Evolutionary conservation across 106 monocot species (phyloP).

Genomic region (Amphibolis antarctica): DNA sequence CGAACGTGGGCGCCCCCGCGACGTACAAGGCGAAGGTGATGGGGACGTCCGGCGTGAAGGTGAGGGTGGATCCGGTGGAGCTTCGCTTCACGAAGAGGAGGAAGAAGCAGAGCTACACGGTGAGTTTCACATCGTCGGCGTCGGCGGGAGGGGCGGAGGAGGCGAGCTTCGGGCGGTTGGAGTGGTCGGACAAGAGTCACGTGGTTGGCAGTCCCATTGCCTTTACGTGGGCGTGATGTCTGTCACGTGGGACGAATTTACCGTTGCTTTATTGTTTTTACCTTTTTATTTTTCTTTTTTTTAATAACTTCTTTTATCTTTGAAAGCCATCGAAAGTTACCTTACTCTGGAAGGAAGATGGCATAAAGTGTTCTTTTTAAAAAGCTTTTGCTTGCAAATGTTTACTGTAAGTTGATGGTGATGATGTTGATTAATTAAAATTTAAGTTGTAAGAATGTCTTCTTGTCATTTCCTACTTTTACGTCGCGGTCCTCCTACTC

Average conservation of each 20-base stretch:
- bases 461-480: no score
- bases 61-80: slow-evolving; percentile 44
- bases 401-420: no score
- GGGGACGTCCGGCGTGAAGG: slow-evolving; percentile 24
- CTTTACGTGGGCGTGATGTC: slow-evolving; percentile 51
- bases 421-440: no score
- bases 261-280: background rate
- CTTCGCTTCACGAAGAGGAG: slow-evolving; percentile 43
- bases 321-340: no score
- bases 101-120: slow-evolving; percentile 64
- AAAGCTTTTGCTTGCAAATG: no score
- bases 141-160: slow-evolving; percentile 11
- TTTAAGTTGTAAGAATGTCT: no score
- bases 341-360: no score
- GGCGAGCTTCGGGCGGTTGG: slow-evolving; percentile 44
- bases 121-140: slow-evolving; percentile 35
- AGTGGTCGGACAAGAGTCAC: slow-evolving; percentile 76
- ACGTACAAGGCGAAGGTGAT: slow-evolving; percentile 12
- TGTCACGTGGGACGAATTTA: background rate
- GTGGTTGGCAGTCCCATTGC: slow-evolving; percentile 72
- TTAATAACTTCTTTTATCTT: no score
- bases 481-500: no score
- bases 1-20: slow-evolving; percentile 23
- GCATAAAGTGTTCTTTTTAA: no score
- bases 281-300: background rate